Base-by-base conservation (phyloP, 108 stramenopile species). In the Fistulifera pelliculosa region DNA sequence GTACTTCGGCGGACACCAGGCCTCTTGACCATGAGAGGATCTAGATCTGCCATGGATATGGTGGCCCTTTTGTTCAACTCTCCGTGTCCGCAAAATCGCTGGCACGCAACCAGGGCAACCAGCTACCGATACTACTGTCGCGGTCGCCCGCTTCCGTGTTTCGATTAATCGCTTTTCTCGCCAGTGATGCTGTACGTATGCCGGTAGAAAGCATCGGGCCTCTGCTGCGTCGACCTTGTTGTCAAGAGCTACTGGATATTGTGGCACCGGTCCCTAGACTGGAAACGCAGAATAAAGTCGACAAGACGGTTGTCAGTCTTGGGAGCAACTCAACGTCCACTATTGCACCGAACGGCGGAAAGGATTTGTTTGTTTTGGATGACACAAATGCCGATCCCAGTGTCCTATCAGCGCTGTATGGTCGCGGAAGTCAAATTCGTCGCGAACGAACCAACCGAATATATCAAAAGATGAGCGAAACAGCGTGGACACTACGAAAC, bases 71-170 rank as follows among this genome's bases (percentile, higher is more conserved):
- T 88, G 78, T 54, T 76, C 16, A 66, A 67, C 19, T 45, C 7
- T 19, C 54, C 1, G 68, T 83, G 28, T 79, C 82, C 13, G 56
- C 69, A 17, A 66, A 52, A 1, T 58, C 82, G 8, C 53, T 88
- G 40, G 82, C 77, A 22, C 72, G 86, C 28, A 82, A 88, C 27
- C 83, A 88, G 62, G 42, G 66, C 22, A 51, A 51, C 22, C 66
- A 73, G 2, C 56, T 88, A 12, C 77, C 80, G 7, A 49, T 45
- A 0, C 49, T 88, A 4, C 60, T 88, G 38, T 77, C 76, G 15
- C 54, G 82, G 68, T 72, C 82, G 19, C 86, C 86, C 10, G 77
- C 80, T 18, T 63, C 72, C 12, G 43, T 88, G 4, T 88, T 88
- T 68, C 80, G 82, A 13, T 60, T 88, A 19, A 68, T 83, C 16